Base-by-base conservation (phyloP, 2,329 filamentous ascomycete species). In the Didymella segeticola region DNA sequence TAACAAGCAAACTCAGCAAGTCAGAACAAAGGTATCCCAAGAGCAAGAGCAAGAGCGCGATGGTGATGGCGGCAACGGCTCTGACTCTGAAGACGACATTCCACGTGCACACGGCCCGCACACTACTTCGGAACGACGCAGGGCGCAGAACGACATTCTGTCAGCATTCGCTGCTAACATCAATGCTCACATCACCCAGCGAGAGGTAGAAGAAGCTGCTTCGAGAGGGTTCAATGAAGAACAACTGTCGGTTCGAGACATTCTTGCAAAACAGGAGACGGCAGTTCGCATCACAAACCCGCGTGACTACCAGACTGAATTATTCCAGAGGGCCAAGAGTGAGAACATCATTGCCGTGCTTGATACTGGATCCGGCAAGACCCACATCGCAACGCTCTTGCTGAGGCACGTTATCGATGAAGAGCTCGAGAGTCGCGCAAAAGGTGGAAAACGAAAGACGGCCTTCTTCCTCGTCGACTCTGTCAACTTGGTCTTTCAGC, bases 301-400 rank as follows among this genome's bases (percentile, higher is more conserved):
- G 0, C 83, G 93, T 42, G 91, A 96, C 66, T 99, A 98, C 68
- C 95, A 99, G 72, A 79, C 90, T 11, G 93, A 98, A 70, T 82
- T 99, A 0, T 98, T 95, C 67, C 91, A 97, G 72, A 85, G 85
- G 59, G 93, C 95, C 4, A 96, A 95, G 69, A 70, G 83, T 45
- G 84, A 88, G 62, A 99, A 99, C 69, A 89, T 88, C 7, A 96
- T 99, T 62, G 93, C 95, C 1, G 95, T 99, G 1, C 82, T 98
- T 1, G 92, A 96, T 67, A 97, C 93, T n/a, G 91, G 95, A 11
- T 92, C 91, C 3, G 95, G 95, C 2, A 99, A 99, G 76, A 99
- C 95, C 0, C 80, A 97, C n/a, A 97, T 99, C 63, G 93, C 95
- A 0, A 92, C 91, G 1, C 82, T 98, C 2, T 81, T 99, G 5